Conservation (phyloP, 2,329 filamentous ascomycete species). For the Penicillium sp. region DNA sequence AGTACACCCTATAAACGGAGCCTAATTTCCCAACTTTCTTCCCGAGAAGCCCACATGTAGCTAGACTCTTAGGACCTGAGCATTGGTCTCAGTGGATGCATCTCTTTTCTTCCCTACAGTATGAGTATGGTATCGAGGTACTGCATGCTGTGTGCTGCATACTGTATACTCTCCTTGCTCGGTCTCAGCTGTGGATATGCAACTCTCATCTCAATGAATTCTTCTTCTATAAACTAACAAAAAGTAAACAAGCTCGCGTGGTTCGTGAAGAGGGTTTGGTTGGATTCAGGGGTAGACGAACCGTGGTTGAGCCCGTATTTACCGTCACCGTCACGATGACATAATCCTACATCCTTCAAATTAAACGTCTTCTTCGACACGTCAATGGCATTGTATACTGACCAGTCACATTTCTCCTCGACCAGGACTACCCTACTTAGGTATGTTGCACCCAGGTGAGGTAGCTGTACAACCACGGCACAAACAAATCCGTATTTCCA, state of each 20-base stretch:
- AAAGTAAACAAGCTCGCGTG: conserved; percentile 12
- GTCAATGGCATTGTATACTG: background rate
- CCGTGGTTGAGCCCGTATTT: conserved; percentile 8
- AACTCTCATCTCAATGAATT: background rate
- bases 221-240: background rate
- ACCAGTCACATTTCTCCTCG: background rate
- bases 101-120: background rate
- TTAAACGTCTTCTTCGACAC: background rate
- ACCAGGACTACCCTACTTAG: background rate
- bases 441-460: too few species aligned
- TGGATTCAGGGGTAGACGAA: conserved; percentile 21
- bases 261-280: conserved; percentile 5
- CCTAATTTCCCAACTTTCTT: background rate
- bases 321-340: conserved; percentile 4
- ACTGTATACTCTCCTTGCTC: background rate
- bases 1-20: background rate
- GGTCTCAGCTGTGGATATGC: background rate
- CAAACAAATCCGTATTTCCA: background rate
- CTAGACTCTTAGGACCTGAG: too few species aligned
- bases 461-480: background rate
- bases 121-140: too few species aligned
- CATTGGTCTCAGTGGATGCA: background rate
- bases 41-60: conserved; percentile 4
- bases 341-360: background rate
- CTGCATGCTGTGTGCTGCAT: background rate